These are phyloP conservation scores for Tephrocybe sp. DNA, from an alignment of 768 basidiomycete genomes.

Conservation along the genomic window DNA sequence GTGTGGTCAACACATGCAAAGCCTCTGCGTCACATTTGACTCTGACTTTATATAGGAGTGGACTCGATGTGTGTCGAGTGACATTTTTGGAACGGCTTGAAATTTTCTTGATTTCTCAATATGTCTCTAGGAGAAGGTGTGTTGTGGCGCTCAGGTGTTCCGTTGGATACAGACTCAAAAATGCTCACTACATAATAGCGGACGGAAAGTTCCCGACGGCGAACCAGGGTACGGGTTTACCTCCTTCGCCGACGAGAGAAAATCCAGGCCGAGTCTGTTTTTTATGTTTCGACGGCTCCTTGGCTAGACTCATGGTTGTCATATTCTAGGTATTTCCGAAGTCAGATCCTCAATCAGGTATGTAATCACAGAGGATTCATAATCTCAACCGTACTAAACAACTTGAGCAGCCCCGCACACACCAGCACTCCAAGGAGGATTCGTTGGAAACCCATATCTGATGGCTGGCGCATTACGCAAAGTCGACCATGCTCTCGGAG, in stretches of 20 bases:
- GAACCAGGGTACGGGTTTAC: constrained; percentile 30
- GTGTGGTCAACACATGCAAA: constrained; percentile 13
- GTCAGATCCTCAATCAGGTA: constrained; percentile 39
- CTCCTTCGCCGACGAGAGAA: constrained; percentile 43
- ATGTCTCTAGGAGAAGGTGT: constrained; percentile 29
- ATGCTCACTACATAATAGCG: constrained; percentile 8
- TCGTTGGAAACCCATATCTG: constrained; percentile 45
- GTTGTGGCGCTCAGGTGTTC: background rate
- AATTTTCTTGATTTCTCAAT: background rate
- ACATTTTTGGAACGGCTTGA: background rate
- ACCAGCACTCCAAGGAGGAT: constrained; percentile 18
- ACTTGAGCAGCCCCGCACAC: constrained; percentile 17
- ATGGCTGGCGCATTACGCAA: constrained; percentile 41
- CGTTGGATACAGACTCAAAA: background rate
- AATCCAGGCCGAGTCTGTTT: constrained; percentile 42
- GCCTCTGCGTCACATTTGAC: constrained; percentile 13
- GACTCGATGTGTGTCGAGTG: background rate
- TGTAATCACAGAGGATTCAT: background rate
- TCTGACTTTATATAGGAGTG: background rate
- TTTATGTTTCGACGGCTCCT: background rate
- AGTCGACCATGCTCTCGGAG: constrained; percentile 40
- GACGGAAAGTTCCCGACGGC: constrained; percentile 41
- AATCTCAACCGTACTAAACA: background rate
- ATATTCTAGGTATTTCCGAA: constrained; percentile 44
- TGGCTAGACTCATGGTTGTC: background rate